Base-by-base conservation (phyloP, 1,284 basidiomycete species). In the Puccinia hordei region DNA sequence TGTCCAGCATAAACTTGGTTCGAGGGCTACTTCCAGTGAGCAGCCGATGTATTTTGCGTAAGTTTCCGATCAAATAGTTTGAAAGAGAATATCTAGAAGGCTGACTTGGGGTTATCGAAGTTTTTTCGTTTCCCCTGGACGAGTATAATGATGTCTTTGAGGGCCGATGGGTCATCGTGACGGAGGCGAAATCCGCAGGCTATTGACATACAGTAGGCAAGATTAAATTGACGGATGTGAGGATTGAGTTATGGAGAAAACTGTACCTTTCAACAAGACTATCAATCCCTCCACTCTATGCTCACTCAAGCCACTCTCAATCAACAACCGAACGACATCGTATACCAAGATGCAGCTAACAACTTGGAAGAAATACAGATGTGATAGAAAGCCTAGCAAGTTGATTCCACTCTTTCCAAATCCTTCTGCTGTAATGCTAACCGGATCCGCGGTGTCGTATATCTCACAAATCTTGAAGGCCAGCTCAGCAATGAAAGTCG, bases 311-410 rank as follows among this genome's bases (percentile, higher is more conserved):
- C 51, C 71, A 4, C 53, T 24, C 19, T 90, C 88, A 66, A 99
- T 88, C 80, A 98, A 89, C 10, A 89, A 88, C 3, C 92, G 90
- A 82, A 99, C 91, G 71, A 98, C 86, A 85, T 98, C 96, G 86
- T 95, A 98, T 61, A 98, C 87, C 24, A 99, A 88, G 4, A 92
- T 88, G 81, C 91, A 93, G 0, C 93, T 94, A 65, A 98, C 89
- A 33, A 98, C 93, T 85, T 94, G 92, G 84, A 98, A 93, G 85
- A 98, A 98, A 88, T 98, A 98, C 51, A 99, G 87, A 85, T 98
- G 94, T 2, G 94, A 92, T 30, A 98, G 87, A 12, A 99, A 89
- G 0, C 93, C 90, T 46, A 95, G 88, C 41, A 99, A 87, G 85
- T 99, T 99, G 22, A 92, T 90, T 82, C 91, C 91, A 85, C 97